Evolutionary conservation across 1,284 basidiomycete species (phyloP), one percentile per base, ranked within the genome.

Genomic region (Malassezia vespertilionis): DNA sequence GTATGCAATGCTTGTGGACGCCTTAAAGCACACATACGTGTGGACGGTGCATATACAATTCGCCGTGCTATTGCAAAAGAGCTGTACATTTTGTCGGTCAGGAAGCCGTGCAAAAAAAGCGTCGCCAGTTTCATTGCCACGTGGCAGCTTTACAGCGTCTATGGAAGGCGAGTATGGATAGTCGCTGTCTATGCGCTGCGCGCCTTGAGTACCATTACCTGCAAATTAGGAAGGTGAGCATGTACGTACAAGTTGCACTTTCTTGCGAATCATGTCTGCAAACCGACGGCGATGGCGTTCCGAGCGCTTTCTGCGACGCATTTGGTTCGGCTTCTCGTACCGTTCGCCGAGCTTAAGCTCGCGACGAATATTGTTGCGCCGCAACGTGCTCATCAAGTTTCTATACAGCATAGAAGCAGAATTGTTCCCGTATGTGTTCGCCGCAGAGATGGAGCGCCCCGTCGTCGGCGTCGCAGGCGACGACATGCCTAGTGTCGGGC

Each of bases 281-380:
- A 69, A 69, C 36, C 66, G 54, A 26, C 65, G 58, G 26, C 66
- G 53, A 40, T 69, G 66, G 9, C 66, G 52, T 41, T 68, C 66
- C 30, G 58, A 61, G 38, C 58, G 56, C 53, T 64, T 62, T 41
- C 66, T 54, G 32, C 63, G 58, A 22, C 63, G 54, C 46, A 58
- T 58, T 40, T 66, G 54, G 35, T 68, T 69, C 17, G 66, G 66
- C 50, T 69, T 69, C 41, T 69, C 66, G 48, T 68, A 68, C 12
- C 66, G 44, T 46, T 69, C 54, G 14, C 52, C 52, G 26, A 66
- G 44, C 24, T 52, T 44, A n/a, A 69, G 51, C 44, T 69, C 66
- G n/a, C 52, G 41, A 5, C 64, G 35, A 7, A 69, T 50, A 34
- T 64, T 60, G 48, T 69, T 67, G 15, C 57, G 42, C n/a, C 33